These are phyloP conservation scores for Monosporozyma servazzii DNA, from an alignment of 805 yeast genomes.

Conservation along the genomic window DNA sequence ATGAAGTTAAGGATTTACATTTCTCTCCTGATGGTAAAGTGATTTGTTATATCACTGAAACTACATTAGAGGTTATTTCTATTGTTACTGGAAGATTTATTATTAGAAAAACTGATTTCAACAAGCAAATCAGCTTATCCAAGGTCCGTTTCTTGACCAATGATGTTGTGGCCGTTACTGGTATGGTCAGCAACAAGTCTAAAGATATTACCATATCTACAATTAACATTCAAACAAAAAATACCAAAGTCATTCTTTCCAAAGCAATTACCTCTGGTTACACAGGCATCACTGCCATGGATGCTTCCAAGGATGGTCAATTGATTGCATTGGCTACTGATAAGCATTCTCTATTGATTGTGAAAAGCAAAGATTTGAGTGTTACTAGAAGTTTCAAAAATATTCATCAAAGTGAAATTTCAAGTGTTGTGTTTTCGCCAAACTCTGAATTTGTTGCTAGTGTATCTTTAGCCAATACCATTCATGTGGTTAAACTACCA, in stretches of 20 bases:
- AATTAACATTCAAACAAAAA: background rate
- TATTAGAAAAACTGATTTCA: conserved; percentile 30
- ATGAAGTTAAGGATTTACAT: conserved; percentile 55
- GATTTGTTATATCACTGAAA: conserved; percentile 53
- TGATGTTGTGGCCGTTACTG: conserved; percentile 35
- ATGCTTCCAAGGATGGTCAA: conserved; percentile 28
- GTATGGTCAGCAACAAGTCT: background rate
- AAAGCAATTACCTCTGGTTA: conserved; percentile 24
- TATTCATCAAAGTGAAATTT: conserved; percentile 72
- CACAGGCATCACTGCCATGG: conserved; percentile 40
- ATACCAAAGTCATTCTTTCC: background rate
- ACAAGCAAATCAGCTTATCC: conserved; percentile 23
- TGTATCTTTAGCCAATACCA: conserved; percentile 67
- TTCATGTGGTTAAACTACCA: conserved; percentile 56
- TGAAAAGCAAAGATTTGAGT: conserved; percentile 43
- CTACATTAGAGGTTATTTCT: conserved; percentile 38
- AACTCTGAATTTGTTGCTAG: conserved; percentile 59
- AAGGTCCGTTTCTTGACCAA: conserved; percentile 31
- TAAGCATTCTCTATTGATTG: conserved; percentile 57
- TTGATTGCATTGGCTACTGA: conserved; percentile 37
- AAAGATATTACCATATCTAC: background rate
- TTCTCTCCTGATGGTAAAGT: conserved; percentile 60
- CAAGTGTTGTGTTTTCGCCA: conserved; percentile 61
- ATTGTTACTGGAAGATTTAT: conserved; percentile 34
- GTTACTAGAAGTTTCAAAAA: conserved; percentile 43